These are phyloP conservation scores for Phlyctochytrium bullatum DNA, from an alignment of 192 early-diverging fungal genomes.

Conservation along the genomic window DNA sequence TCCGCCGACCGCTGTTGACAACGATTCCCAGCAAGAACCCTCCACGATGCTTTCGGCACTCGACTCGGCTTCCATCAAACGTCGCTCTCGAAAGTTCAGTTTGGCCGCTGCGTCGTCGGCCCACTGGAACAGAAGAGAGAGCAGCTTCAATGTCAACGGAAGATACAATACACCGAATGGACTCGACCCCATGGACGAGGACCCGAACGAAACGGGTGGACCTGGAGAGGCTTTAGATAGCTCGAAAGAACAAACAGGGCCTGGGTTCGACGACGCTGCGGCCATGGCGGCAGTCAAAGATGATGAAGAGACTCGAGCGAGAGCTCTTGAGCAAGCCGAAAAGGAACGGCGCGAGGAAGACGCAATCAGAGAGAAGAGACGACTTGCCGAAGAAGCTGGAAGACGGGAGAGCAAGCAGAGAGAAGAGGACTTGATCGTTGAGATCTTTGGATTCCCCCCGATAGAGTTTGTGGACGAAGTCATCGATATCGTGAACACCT, in stretches of 20 bases:
- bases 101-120: neutral
- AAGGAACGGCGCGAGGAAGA: neutral
- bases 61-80: too few species aligned
- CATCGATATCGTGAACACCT: slow-evolving; percentile 72
- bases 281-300: neutral
- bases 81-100: slow-evolving; percentile 3
- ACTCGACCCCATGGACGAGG: neutral
- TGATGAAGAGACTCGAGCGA: neutral
- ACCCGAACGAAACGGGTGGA: neutral
- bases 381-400: neutral
- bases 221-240: neutral
- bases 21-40: too few species aligned
- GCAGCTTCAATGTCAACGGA: too few species aligned
- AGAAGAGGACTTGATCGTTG: slow-evolving; percentile 23
- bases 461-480: slow-evolving; percentile 80
- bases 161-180: too few species aligned
- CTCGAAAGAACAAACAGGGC: neutral
- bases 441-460: slow-evolving; percentile 80
- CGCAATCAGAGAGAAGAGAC: neutral
- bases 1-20: too few species aligned
- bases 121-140: neutral
- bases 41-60: too few species aligned
- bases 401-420: neutral
- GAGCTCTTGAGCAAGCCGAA: neutral
- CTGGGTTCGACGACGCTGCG: neutral